phyloP scores from a whole-genome alignment of 192 early-diverging fungal species.

The Podila epicladia region DNA sequence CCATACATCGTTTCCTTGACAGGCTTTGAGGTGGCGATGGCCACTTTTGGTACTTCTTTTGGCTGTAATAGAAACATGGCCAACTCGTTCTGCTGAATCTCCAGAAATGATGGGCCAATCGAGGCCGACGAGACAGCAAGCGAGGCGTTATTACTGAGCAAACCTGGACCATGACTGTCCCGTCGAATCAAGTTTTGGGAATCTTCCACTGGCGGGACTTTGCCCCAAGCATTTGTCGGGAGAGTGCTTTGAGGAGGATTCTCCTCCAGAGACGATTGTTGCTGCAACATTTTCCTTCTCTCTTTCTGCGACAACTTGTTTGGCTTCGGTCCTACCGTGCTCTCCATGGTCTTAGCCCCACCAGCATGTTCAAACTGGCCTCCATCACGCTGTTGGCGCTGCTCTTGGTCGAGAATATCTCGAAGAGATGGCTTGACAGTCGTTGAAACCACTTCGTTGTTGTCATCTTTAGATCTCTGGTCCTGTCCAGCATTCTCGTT shows the following conservation, averaged over 20 bases:
- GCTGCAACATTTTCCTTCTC: conserved; percentile 31
- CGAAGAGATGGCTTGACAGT: conserved; percentile 45
- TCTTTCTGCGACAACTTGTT: conserved; percentile 51
- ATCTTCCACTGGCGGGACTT: neutral
- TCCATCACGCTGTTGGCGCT: conserved; percentile 12
- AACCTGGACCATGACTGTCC: neutral
- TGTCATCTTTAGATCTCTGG: neutral
- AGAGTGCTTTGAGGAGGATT: conserved; percentile 12
- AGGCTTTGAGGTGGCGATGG: conserved; percentile 41
- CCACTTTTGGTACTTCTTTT: conserved; percentile 25
- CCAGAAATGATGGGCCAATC: conserved; percentile 6
- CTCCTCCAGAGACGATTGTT: conserved; percentile 10
- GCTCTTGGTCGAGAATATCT: conserved; percentile 54
- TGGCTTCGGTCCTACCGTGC: conserved; percentile 8
- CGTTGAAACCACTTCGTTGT: neutral
- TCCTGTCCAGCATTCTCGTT: conserved; percentile 2
- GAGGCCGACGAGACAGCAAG: neutral
- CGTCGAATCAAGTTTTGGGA: neutral
- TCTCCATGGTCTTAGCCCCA: neutral
- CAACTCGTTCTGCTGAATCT: conserved; percentile 34
- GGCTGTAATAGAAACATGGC: conserved; percentile 28
- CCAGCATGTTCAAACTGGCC: neutral
- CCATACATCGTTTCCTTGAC: conserved; percentile 45
- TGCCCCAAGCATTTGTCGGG: conserved; percentile 9
- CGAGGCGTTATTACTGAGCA: neutral